Evolutionary conservation across 371 early-diverging fungal species (phyloP).

Genomic region (Actinomortierella wolfii): DNA sequence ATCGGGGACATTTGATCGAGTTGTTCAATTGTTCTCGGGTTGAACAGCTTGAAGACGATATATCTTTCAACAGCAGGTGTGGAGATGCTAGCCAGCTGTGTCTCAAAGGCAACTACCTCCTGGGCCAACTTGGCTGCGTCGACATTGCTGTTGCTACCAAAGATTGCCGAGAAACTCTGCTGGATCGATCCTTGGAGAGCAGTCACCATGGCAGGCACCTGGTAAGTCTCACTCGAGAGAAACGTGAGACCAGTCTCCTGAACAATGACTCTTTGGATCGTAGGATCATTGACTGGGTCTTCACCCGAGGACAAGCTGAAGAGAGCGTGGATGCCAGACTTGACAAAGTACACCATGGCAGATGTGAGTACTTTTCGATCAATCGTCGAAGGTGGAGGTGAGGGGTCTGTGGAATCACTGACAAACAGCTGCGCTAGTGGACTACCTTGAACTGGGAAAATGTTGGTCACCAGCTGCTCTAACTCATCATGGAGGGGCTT

Average conservation of each 20-base stretch:
- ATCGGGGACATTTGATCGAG: conserved; percentile 46
- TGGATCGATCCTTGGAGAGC: no score
- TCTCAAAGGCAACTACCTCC: conserved; percentile 55
- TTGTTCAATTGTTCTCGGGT: conserved; percentile 48
- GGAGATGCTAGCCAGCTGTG: conserved; percentile 46
- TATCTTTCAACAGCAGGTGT: conserved; percentile 49
- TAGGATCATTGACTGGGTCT: no score
- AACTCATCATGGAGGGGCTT: conserved; percentile 53
- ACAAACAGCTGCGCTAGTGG: neutral
- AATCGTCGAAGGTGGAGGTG: neutral
- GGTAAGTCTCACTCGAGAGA: no score
- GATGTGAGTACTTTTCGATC: conserved; percentile 9
- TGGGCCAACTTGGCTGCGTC: conserved; percentile 25
- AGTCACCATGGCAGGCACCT: no score
- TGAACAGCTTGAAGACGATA: conserved; percentile 56
- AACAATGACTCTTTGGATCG: no score
- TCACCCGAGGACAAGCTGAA: no score
- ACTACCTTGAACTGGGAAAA: conserved; percentile 29
- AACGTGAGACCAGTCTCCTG: no score
- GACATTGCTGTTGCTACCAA: no score
- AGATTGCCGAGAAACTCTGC: no score
- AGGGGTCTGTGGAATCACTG: neutral
- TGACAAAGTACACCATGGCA: conserved; percentile 22
- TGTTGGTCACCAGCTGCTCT: conserved; percentile 23
- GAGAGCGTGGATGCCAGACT: conserved; percentile 23